Evolutionary conservation across 192 early-diverging fungal genomes (phyloP), one percentile per base, ranked within the genome.

Genomic region (Neocallimastix lanati): DNA sequence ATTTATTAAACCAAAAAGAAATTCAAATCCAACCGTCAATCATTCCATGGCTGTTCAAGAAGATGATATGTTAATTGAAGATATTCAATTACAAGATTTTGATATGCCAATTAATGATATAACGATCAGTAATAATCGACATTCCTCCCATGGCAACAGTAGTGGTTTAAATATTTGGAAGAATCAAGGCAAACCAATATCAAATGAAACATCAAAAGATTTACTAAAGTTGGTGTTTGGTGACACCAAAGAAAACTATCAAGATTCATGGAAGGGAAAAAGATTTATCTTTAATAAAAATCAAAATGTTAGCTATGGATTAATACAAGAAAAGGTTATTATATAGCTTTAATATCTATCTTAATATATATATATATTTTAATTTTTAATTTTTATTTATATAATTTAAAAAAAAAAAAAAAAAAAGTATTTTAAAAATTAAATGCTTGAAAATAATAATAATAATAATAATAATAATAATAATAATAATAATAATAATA

Each of bases 311-410:
- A 80, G 80, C 30, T 89, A 89, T 80, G 88, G 88, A 12, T 38
- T 88, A 21, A 84, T 89, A 13, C 88, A 89, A 80, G 29, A 79
- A 37, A 87, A 87, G 81, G 86, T 85, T 29, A 77, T 33, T n/a
- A n/a, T n/a, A n/a, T n/a, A n/a, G n/a, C n/a, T n/a, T n/a, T n/a
- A n/a, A n/a, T n/a, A n/a, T n/a, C n/a, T n/a, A n/a, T n/a, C n/a
- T n/a, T n/a, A n/a, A n/a, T n/a, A n/a, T n/a, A n/a, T n/a, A n/a
- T n/a, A n/a, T n/a, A n/a, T n/a, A n/a, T n/a, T n/a, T n/a, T n/a
- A n/a, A n/a, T n/a, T n/a, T n/a, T n/a, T n/a, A n/a, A n/a, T n/a
- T n/a, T n/a, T n/a, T n/a, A n/a, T n/a, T n/a, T n/a, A n/a, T n/a
- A n/a, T n/a, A n/a, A n/a, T n/a, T n/a, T n/a, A n/a, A n/a, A n/a